A percentile compares a stretch with the other conserved stretches of the same genome.
phyloP scores from a whole-genome alignment of 2,329 filamentous ascomycete genomes.

The Tolypocladium cylindrosporum region DNA sequence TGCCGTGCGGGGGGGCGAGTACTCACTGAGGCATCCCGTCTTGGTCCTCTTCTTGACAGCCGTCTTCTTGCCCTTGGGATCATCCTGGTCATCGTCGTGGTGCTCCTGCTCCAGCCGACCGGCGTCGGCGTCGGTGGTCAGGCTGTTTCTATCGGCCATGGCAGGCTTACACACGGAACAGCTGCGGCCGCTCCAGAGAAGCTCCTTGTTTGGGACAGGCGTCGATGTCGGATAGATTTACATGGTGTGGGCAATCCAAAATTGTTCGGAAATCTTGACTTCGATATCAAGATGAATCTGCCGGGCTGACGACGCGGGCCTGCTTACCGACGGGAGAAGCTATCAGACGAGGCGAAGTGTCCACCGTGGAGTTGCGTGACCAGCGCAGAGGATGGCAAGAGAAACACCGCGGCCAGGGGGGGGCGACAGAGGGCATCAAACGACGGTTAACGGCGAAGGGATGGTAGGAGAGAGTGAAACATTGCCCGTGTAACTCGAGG shows the following conservation, averaged over 20 bases:
- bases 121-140: slow-evolving; percentile 4
- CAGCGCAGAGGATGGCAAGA: not conserved
- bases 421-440: slow-evolving; percentile 4
- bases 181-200: not conserved
- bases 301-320: not conserved
- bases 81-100: slow-evolving; percentile 27
- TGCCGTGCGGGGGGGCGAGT: not conserved
- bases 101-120: slow-evolving; percentile 18
- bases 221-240: slow-evolving; percentile 3
- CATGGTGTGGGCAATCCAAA: slow-evolving; percentile 6
- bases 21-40: slow-evolving; percentile 81
- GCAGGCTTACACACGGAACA: not conserved
- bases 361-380: not conserved
- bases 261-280: not conserved
- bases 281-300: not conserved
- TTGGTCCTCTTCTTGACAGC: slow-evolving; percentile 66
- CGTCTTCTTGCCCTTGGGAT: slow-evolving; percentile 34
- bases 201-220: not conserved
- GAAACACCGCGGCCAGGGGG: not conserved
- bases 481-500: slow-evolving; percentile 13
- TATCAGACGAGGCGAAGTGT: not conserved
- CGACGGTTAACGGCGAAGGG: slow-evolving; percentile 7
- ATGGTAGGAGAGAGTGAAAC: slow-evolving; percentile 13
- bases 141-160: slow-evolving; percentile 2
- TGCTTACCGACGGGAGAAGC: not conserved